These are phyloP conservation scores for Diaporthe citri DNA, from an alignment of 2,329 filamentous ascomycete genomes.

Conservation along the genomic window DNA sequence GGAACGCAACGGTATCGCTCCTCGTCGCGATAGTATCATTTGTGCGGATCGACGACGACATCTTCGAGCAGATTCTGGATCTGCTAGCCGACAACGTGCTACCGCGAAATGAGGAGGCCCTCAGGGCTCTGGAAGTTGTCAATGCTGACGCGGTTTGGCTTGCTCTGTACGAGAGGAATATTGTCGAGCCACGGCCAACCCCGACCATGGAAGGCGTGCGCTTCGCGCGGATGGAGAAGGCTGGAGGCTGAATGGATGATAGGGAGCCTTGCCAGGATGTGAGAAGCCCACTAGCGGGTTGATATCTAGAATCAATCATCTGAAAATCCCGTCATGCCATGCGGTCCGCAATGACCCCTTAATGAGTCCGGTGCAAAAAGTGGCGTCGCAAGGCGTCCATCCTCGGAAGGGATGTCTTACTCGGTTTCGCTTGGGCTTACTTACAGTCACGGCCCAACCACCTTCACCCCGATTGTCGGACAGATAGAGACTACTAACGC, in stretches of 20 bases:
- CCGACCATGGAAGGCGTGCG: conserved; percentile 58
- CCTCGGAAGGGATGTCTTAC: not conserved
- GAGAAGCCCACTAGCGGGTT: not conserved
- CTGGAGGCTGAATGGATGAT: not conserved
- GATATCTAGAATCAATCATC: not conserved
- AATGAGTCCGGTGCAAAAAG: not conserved
- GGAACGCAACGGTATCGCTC: conserved; percentile 72
- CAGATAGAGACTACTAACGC: not conserved
- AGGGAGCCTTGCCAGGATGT: not conserved
- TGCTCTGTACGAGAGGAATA: conserved; percentile 62
- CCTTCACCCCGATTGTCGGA: not conserved
- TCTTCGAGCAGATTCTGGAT: conserved; percentile 79
- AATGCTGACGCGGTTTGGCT: conserved; percentile 87
- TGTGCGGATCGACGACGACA: conserved; percentile 74
- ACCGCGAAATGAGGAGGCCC: conserved; percentile 60
- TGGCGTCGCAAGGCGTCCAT: not conserved
- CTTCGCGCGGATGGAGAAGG: conserved; percentile 49
- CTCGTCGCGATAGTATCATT: conserved; percentile 71
- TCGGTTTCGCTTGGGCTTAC: not conserved
- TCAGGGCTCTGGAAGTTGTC: conserved; percentile 69
- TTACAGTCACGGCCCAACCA: too few species aligned
- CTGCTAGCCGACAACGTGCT: conserved; percentile 68
- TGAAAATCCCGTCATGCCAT: not conserved
- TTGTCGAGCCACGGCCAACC: conserved; percentile 51
- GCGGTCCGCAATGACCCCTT: not conserved